Evolutionary conservation across 2,329 filamentous ascomycete species (phyloP).

Genomic region (Chalaropsis ovoidea): DNA sequence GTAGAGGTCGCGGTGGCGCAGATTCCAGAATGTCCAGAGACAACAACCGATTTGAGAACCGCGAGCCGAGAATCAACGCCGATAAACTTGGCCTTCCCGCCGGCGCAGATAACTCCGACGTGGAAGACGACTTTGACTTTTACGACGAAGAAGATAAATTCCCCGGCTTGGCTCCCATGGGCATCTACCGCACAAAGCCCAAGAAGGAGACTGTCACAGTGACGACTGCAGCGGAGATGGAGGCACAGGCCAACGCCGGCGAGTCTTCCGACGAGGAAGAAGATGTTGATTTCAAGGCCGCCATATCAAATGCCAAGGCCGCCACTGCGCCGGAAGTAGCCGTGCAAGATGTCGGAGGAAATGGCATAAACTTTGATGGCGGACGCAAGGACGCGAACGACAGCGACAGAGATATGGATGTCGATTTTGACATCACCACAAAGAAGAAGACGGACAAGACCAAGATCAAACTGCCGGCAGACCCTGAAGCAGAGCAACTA

Average conservation of each 20-base stretch:
- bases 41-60: conserved; percentile 30
- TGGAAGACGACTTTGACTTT: conserved; percentile 40
- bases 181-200: conserved; percentile 37
- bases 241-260: conserved; percentile 19
- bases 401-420: conserved; percentile 28
- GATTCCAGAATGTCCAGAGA: conserved; percentile 30
- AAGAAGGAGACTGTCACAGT: conserved; percentile 22
- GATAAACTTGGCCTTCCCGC: conserved; percentile 41
- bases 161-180: conserved; percentile 42
- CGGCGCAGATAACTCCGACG: conserved; percentile 37
- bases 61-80: conserved; percentile 46
- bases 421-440: conserved; percentile 27
- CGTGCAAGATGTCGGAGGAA: conserved; percentile 42
- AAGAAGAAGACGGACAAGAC: conserved; percentile 29
- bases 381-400: conserved; percentile 28
- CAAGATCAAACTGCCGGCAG: conserved; percentile 26
- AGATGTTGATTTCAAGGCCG: conserved; percentile 25
- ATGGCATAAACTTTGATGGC: conserved; percentile 39
- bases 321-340: conserved; percentile 40
- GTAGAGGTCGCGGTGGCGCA: conserved; percentile 28
- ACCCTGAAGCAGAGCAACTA: conserved; percentile 30
- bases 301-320: conserved; percentile 22
- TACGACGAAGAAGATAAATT: conserved; percentile 33
- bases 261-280: conserved; percentile 24
- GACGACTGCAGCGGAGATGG: conserved; percentile 23